Conservation (phyloP, 495 filamentous ascomycete species). For the Lasiosphaeria hispida region DNA sequence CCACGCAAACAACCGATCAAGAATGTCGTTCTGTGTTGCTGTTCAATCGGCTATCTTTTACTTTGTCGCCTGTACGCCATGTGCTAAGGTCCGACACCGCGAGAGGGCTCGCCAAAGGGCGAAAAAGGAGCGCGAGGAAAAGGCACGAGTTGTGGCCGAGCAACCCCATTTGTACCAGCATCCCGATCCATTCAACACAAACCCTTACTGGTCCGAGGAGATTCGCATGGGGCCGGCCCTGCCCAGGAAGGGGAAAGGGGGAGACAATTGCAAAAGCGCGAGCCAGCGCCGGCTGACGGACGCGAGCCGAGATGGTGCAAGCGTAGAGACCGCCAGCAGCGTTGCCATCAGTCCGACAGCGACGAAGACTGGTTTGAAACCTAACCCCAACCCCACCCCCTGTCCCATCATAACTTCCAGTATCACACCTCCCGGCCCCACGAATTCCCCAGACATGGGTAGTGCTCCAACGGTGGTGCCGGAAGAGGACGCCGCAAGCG, state of each 20-base stretch:
- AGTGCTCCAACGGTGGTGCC: constrained; percentile 34
- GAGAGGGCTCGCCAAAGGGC: constrained; percentile 66
- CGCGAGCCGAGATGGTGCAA: constrained; percentile 35
- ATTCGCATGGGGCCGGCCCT: constrained; percentile 75
- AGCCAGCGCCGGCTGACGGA: constrained; percentile 49
- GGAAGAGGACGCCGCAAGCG: constrained; percentile 25
- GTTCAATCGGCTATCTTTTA: constrained; percentile 85
- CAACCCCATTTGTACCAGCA: constrained; percentile 74
- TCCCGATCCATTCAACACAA: constrained; percentile 77
- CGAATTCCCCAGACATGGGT: not conserved
- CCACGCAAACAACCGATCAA: constrained; percentile 10
- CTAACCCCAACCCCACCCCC: constrained; percentile 9
- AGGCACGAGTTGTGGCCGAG: constrained; percentile 57
- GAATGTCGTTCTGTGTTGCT: constrained; percentile 54
- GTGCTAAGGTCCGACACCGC: constrained; percentile 59
- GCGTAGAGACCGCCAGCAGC: constrained; percentile 32
- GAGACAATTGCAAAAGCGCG: constrained; percentile 46
- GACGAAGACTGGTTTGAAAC: not conserved
- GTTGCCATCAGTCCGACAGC: constrained; percentile 9
- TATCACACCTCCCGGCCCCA: not conserved
- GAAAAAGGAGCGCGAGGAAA: constrained; percentile 56
- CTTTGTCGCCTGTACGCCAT: constrained; percentile 79
- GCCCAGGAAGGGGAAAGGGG: constrained; percentile 57
- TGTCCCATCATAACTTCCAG: constrained; percentile 21
- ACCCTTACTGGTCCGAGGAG: constrained; percentile 83